Conservation (phyloP, 345 rosid genomes). For the Eucalyptus viminalis region DNA sequence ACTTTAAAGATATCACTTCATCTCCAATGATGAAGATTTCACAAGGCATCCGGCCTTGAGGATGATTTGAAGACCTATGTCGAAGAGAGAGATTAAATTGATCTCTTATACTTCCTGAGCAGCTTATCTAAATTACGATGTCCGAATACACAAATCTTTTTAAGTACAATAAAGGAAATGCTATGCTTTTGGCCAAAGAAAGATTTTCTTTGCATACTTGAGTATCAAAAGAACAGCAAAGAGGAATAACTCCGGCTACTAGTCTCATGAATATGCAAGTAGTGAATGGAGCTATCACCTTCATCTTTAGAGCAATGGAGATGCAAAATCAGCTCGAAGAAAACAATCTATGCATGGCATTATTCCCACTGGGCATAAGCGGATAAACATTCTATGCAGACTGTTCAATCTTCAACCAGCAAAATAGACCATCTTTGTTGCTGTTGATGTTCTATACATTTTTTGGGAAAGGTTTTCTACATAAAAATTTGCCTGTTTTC, state of each 20-base stretch:
- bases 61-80: background rate
- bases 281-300: background rate
- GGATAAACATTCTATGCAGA: background rate
- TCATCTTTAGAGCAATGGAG: background rate
- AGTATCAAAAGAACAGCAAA: background rate
- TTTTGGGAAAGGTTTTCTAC: too few species aligned
- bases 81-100: background rate
- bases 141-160: too few species aligned
- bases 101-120: background rate
- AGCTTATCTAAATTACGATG: background rate
- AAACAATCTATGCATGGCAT: background rate
- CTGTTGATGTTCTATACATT: background rate
- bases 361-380: background rate
- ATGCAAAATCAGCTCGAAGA: background rate
- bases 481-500: too few species aligned
- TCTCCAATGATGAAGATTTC: background rate
- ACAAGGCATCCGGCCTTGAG: background rate
- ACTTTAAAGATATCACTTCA: background rate
- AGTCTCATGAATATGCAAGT: background rate
- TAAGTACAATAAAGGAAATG: background rate
- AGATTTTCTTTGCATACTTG: background rate
- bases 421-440: background rate
- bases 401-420: background rate
- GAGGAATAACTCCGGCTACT: background rate
- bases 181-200: background rate